phyloP scores from a whole-genome alignment of 306 rosid genomes.

The Pueraria montana region DNA sequence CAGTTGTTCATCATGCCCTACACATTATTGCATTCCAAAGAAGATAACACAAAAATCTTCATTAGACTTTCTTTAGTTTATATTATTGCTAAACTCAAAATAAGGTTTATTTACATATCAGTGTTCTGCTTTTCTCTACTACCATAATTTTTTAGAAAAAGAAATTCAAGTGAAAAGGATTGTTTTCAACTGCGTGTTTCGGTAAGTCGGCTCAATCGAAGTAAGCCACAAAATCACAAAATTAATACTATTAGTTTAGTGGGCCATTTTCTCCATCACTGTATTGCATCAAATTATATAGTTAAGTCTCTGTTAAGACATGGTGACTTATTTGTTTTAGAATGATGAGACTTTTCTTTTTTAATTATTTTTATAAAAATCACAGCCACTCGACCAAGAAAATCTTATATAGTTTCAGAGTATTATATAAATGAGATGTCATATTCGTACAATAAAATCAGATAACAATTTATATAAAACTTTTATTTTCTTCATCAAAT shows the following conservation, averaged over 20 bases:
- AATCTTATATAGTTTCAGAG: background rate
- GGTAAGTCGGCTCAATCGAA: background rate
- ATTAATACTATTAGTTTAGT: background rate
- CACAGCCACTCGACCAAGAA: background rate
- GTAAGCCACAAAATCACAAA: background rate
- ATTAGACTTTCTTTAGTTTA: background rate
- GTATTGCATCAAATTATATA: background rate
- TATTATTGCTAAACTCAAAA: too few species aligned
- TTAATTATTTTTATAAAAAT: background rate
- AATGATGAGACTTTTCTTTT: background rate
- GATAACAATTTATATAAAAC: background rate
- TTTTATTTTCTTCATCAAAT: background rate
- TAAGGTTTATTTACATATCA: too few species aligned
- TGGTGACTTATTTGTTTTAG: background rate
- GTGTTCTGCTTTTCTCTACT: too few species aligned
- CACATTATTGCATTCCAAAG: background rate
- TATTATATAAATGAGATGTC: background rate
- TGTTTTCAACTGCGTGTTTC: background rate
- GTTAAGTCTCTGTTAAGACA: background rate
- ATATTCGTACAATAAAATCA: background rate
- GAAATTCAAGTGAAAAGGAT: background rate
- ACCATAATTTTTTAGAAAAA: too few species aligned
- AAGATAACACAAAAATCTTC: background rate
- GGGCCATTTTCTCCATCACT: background rate
- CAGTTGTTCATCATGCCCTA: slow-evolving; percentile 99